phyloP scores from a whole-genome alignment of 2,329 filamentous ascomycete species.

The Aspergillus sp. region DNA sequence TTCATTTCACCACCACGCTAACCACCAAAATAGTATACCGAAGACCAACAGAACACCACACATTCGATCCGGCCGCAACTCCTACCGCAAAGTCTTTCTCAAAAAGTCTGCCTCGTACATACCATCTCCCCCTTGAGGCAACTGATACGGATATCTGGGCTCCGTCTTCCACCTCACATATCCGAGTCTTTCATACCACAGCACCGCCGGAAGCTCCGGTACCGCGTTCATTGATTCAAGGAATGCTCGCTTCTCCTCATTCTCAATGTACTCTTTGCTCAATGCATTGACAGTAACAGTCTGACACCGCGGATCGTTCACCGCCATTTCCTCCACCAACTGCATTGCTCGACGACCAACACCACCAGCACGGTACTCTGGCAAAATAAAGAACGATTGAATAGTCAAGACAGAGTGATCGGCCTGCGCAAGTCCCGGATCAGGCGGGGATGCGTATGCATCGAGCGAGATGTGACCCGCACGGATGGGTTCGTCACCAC shows the following conservation, averaged over 20 bases:
- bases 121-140: constrained; percentile 13
- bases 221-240: too few relatives aligned
- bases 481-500: constrained; percentile 7
- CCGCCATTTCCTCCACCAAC: constrained; percentile 22
- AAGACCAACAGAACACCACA: too few relatives aligned
- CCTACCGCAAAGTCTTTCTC: constrained; percentile 20
- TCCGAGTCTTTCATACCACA: constrained; percentile 30
- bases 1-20: too few relatives aligned
- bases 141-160: constrained; percentile 17
- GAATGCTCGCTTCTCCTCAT: constrained; percentile 3
- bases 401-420: constrained; percentile 23
- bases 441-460: constrained; percentile 16
- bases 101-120: constrained; percentile 25
- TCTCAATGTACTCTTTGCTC: constrained; percentile 26
- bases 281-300: constrained; percentile 20
- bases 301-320: constrained; percentile 13
- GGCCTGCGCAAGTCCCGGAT: constrained; percentile 15
- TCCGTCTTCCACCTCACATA: constrained; percentile 32
- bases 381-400: constrained; percentile 30
- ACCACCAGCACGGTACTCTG: constrained; percentile 20
- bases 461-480: constrained; percentile 34
- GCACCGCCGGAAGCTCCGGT: constrained; percentile 17
- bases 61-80: neutral
- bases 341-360: constrained; percentile 23
- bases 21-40: too few relatives aligned